Base-by-base conservation (phyloP, 129 eudicot genomes). In the Calendula officinalis region DNA sequence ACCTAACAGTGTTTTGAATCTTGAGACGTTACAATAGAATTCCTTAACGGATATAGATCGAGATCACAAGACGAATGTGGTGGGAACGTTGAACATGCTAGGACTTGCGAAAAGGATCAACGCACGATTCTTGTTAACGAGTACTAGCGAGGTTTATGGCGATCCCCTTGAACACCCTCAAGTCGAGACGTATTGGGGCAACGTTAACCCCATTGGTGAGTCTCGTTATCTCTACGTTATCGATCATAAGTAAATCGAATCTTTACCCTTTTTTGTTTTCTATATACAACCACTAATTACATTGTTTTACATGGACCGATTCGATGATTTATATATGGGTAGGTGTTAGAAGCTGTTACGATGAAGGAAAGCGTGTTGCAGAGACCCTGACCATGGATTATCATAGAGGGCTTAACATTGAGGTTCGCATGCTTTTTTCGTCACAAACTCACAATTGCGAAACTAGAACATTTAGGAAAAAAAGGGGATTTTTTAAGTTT, bases 101-200 rank as follows among this genome's bases (percentile, higher is more conserved):
- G 95, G 95, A 32, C 72, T 86, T 22, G 95, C 95, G 0, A 86
- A 86, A 80, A 83, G 95, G 78, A 75, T 83, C 40, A 81, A 81
- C 1, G 89, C 95, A 2, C 78, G 95, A 30, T 86, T 86, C 56
- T 69, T 86, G 73, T 67, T 86, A 16, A 86, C 95, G 27, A 86
- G 95, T 79, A 86, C 95, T 0, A 86, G 95, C 40, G 95, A 86
- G 82, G 97, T 89, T 16, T 88, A 88, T 55, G 96, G 96, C 14
- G 96, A 88, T 73, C 96, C 96, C 3, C 84, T 88, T 64, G 71
- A 84, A 62, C 96, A 88, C 49, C 96, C 96, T 43, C 96, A 88
- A 63, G 74, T 59, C 7, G 92, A 88, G 74, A 82, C 89, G 47
- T 88, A 88, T 45, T 88, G 96, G 96, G 96, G 96, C 62, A 80